Base-by-base conservation (phyloP, 257 asterid species). In the Ilex aquifolium region DNA sequence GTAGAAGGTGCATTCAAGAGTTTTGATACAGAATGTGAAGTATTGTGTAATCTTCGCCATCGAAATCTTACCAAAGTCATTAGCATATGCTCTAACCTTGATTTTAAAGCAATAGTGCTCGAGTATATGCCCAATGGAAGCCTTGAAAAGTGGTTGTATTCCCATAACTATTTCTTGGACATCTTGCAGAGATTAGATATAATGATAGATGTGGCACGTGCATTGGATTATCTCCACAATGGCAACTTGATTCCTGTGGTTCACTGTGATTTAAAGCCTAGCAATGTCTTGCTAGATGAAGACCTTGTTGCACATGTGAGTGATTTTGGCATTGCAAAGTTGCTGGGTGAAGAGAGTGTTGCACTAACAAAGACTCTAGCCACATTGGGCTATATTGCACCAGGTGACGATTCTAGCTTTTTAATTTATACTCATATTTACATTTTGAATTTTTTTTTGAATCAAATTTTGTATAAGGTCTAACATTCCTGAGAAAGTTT, bases 191-290 rank as follows among this genome's bases (percentile, higher is more conserved):
- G 83, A 39, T 46, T 77, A 44, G 39, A 60, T 14, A 59, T 77
- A 17, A 70, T 74, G 79, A 77, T 66, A 1, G 77, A 78, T 69
- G 80, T 74, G 31, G 83, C 78, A 7, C 2, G 56, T 27, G 76
- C 79, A 13, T 58, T 75, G 59, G 64, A 65, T 4, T 65, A 79
- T 69, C 76, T 79, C n/a, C 81, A 75, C 15, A 58, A 31, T 17
- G 76, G 76, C 31, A 63, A 66, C n/a, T 39, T 76, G 8, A 30
- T 49, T 8, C 74, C 72, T 3, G 74, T 78, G 51, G 55, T 66
- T 29, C 84, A 79, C 32, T 72, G 79, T 58, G 81, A 75, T 61
- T 2, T 79, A 61, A 69, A 79, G 62, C 83, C 77, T 3, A 65
- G 68, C 36, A 78, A 78, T 12, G 71, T 78, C 4, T 64, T 78